Evolutionary conservation across 2,329 filamentous ascomycete genomes (phyloP), one percentile per base, ranked within the genome.

Genomic region (Metarhizium album): DNA sequence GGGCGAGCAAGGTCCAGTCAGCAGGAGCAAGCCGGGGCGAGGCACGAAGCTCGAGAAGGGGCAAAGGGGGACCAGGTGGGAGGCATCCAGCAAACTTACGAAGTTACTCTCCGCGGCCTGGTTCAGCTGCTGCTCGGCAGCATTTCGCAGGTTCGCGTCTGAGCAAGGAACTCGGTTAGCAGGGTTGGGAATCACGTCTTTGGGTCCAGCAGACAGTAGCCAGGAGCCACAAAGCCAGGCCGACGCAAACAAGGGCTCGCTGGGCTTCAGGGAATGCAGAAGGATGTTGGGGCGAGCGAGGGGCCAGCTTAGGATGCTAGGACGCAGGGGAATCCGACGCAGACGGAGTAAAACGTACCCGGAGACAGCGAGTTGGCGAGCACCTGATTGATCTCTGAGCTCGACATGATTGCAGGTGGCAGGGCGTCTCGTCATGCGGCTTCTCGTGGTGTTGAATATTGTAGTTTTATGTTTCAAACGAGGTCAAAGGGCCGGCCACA

Each of bases 341-440:
- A 50, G 46, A 43, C 37, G 43, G 49, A 40, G 45, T 38, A 40
- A 48, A 58, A 72, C 86, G 70, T 76, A 97, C 93, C 91, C 67
- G 90, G 80, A 67, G 90, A 94, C 74, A 97, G 83, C 71, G 93
- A 97, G 77, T 90, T 91, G 74, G 89, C 83, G 78, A 98, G 86
- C 76, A 98, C 91, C 75, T 90, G 86, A 78, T 91, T 95, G 77
- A 97, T 94, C 76, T 97, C 89, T 86, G 94, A 74, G 76, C 75
- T 79, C 71, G 78, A 79, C 78, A 81, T 89, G 70, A 66, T 76
- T 69, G 66, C 62, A 64, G 65, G 63, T 61, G 58, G 59, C 54
- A 50, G 55, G 55, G 53, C 57, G 61, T 60, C 56, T 66, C 63
- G 64, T 66, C 67, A 69, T 69, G 64, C 66, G 66, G 55, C 60